Percentiles rank a stretch among this genome's conserved stretches.
Conservation (phyloP, 2,329 filamentous ascomycete genomes). For the Ophiostoma triangulosporum region DNA sequence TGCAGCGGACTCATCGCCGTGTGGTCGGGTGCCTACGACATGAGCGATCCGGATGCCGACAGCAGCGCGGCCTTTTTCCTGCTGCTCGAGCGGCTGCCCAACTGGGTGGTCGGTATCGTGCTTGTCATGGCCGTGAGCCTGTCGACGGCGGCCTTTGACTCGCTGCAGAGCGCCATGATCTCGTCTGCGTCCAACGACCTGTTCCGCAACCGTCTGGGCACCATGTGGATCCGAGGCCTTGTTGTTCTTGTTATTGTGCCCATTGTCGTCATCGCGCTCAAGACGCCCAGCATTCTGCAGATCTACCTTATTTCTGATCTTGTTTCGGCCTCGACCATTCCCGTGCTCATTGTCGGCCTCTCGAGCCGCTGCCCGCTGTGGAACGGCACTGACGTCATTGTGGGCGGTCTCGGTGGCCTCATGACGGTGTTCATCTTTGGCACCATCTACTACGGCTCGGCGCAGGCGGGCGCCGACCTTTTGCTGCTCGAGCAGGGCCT, state of each 20-base stretch:
- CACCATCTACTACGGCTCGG: conserved; percentile 61
- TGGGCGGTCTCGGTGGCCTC: conserved; percentile 64
- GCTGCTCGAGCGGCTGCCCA: conserved; percentile 56
- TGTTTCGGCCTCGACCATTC: conserved; percentile 62
- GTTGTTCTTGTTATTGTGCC: conserved; percentile 65
- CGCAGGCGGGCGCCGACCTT: conserved; percentile 47
- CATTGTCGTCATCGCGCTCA: conserved; percentile 59
- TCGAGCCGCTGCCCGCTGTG: conserved; percentile 55
- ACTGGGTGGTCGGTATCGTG: conserved; percentile 71
- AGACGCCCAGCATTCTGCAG: conserved; percentile 60
- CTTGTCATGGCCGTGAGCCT: conserved; percentile 69
- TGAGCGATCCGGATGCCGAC: conserved; percentile 35
- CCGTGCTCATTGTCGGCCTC: conserved; percentile 61
- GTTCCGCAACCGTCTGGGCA: conserved; percentile 66
- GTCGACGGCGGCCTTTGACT: conserved; percentile 68
- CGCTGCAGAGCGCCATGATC: conserved; percentile 65
- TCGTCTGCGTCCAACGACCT: conserved; percentile 75
- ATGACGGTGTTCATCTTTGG: conserved; percentile 73
- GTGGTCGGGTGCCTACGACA: conserved; percentile 63
- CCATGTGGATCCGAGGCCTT: conserved; percentile 56
- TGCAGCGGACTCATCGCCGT: conserved; percentile 60
- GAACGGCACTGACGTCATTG: conserved; percentile 68
- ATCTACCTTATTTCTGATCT: conserved; percentile 76
- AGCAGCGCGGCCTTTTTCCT: conserved; percentile 64
- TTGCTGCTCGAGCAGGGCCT: conserved; percentile 60